phyloP scores from a whole-genome alignment of 768 basidiomycete genomes.

The Sporobolomyces roseus region DNA sequence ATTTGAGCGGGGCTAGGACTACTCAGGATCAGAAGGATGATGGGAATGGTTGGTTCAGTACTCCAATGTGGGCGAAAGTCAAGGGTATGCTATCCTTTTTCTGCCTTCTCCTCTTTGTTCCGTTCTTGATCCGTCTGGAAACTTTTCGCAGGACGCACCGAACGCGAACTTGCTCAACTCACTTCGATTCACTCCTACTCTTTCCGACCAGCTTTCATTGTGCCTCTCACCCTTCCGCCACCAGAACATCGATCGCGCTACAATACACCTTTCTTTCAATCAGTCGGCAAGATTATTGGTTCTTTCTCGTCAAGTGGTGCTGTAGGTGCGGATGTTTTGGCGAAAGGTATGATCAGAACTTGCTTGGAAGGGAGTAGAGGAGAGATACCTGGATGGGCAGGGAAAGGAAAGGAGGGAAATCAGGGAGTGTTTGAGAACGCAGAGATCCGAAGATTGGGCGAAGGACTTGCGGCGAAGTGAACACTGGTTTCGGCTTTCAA shows the following conservation, averaged over 20 bases:
- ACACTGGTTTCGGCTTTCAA: too few species aligned
- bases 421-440: slow-evolving; percentile 20
- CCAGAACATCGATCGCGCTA: not conserved
- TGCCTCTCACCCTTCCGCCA: slow-evolving; percentile 2
- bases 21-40: not conserved
- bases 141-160: slow-evolving; percentile 4
- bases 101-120: not conserved
- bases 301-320: not conserved
- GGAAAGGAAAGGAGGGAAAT: slow-evolving; percentile 27
- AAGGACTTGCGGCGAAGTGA: slow-evolving; percentile 2
- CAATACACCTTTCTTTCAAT: not conserved
- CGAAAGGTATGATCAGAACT: slow-evolving; percentile 24
- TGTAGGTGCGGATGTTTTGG: slow-evolving; percentile 9
- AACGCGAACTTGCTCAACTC: not conserved
- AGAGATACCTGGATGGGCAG: slow-evolving; percentile 18
- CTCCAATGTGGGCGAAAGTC: slow-evolving; percentile 25
- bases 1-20: slow-evolving; percentile 17
- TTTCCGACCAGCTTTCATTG: slow-evolving; percentile 32
- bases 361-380: slow-evolving; percentile 8
- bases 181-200: slow-evolving; percentile 20
- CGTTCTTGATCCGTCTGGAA: not conserved
- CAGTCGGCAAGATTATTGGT: not conserved
- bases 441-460: slow-evolving; percentile 22
- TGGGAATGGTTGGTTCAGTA: not conserved
- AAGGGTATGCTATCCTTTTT: slow-evolving; percentile 23